Conservation (phyloP, 2,329 filamentous ascomycete species). For the Alternaria burnsii region DNA sequence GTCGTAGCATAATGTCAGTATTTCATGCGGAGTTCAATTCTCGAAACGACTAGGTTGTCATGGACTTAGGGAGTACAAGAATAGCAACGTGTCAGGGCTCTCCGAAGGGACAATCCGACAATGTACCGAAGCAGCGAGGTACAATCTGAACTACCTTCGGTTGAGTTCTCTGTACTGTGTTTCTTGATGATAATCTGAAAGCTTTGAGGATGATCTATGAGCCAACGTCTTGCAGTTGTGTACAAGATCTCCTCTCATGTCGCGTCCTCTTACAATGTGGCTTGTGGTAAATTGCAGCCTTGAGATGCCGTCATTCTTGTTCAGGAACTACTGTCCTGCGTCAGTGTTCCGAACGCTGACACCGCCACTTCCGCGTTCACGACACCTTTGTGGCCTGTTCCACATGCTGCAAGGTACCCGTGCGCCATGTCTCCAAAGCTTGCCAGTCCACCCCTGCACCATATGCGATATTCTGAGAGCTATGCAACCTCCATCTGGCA, state of each 20-base stretch:
- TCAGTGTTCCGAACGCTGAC: conserved; percentile 7
- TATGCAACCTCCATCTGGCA: background rate
- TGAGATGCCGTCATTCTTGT: conserved; percentile 1
- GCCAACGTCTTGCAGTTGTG: background rate
- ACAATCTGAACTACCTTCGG: background rate
- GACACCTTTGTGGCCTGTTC: conserved; percentile 2
- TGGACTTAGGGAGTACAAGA: conserved; percentile 1
- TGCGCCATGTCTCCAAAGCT: conserved; percentile 5
- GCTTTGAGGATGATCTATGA: background rate
- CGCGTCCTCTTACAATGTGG: background rate
- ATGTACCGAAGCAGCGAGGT: background rate
- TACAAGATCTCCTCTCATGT: background rate
- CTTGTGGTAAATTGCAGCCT: background rate
- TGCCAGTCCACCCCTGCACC: background rate
- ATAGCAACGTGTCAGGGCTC: conserved; percentile 3
- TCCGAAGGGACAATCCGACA: background rate
- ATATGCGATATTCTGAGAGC: background rate
- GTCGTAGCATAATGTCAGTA: conserved; percentile 9
- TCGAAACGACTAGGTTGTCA: conserved; percentile 9
- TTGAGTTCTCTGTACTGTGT: background rate
- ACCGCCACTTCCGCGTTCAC: conserved; percentile 9
- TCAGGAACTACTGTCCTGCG: background rate
- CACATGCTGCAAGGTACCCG: conserved; percentile 15
- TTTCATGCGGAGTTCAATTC: conserved; percentile 10
- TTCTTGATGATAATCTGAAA: background rate